Evolutionary conservation across 2,329 filamentous ascomycete species (phyloP).

Genomic region (Aureobasidium mangrovei): DNA sequence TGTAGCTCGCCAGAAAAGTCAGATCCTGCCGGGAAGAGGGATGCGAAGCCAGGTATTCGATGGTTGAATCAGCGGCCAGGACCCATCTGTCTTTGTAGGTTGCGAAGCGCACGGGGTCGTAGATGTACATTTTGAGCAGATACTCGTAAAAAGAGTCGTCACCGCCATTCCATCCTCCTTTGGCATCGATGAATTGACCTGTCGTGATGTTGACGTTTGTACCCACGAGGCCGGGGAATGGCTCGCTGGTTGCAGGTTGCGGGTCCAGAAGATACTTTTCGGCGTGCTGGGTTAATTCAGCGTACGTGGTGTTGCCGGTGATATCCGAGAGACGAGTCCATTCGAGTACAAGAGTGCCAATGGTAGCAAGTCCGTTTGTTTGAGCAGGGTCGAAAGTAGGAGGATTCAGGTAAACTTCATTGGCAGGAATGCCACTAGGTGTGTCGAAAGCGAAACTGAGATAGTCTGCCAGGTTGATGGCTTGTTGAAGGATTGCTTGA

Average conservation of each 20-base stretch:
- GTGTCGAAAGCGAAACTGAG: conserved; percentile 74
- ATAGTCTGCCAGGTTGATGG: conserved; percentile 59
- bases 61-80: conserved; percentile 64
- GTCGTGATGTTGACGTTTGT: conserved; percentile 54
- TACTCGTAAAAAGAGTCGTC: conserved; percentile 83
- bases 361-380: conserved; percentile 65
- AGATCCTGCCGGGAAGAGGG: conserved; percentile 59
- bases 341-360: conserved; percentile 71
- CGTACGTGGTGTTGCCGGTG: conserved; percentile 59
- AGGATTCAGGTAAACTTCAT: conserved; percentile 52
- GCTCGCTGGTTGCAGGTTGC: conserved; percentile 52
- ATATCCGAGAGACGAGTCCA: conserved; percentile 76
- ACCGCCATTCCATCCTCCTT: conserved; percentile 68
- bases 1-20: conserved; percentile 58
- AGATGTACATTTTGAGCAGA: conserved; percentile 83
- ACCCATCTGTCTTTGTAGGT: conserved; percentile 65
- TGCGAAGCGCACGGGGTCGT: conserved; percentile 56
- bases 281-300: conserved; percentile 54
- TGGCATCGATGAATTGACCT: conserved; percentile 57
- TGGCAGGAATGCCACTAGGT: conserved; percentile 63
- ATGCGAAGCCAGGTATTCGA: conserved; percentile 60
- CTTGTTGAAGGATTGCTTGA: conserved; percentile 55
- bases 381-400: conserved; percentile 39
- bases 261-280: conserved; percentile 64
- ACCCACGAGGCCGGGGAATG: conserved; percentile 70